Evolutionary conservation across 176 grass and related monocot genomes (phyloP).

Genomic region (Areca catechu): DNA sequence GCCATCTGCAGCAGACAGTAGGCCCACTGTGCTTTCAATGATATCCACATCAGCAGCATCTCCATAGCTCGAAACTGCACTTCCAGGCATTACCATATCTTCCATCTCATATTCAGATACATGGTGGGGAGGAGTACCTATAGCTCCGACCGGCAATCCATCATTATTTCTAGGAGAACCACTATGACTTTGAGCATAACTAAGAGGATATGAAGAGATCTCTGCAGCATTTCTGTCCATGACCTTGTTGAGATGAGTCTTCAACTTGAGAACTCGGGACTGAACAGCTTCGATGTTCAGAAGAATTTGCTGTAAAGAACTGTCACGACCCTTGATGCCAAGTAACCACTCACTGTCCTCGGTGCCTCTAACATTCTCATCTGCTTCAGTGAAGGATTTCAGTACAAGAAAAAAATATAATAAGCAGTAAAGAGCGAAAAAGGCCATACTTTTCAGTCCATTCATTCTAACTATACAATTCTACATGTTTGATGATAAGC

Average conservation of each 20-base stretch:
- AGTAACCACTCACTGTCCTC: constrained; percentile 74
- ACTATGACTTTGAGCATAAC: constrained; percentile 47
- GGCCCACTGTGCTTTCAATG: constrained; percentile 53
- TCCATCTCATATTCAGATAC: constrained; percentile 63
- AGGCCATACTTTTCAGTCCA: too few relatives aligned
- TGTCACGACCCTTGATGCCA: constrained; percentile 46
- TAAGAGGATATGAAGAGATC: constrained; percentile 20
- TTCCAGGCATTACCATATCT: constrained; percentile 53
- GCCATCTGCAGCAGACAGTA: constrained; percentile 52
- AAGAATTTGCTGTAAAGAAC: constrained; percentile 58
- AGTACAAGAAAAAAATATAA: constrained; percentile 3
- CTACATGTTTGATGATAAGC: too few relatives aligned
- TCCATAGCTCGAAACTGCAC: constrained; percentile 77
- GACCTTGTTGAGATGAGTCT: constrained; percentile 45
- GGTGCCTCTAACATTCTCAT: constrained; percentile 60
- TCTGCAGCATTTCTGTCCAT: constrained; percentile 36
- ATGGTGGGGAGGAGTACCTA: constrained; percentile 26
- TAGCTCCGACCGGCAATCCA: constrained; percentile 1
- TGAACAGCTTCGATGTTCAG: constrained; percentile 69
- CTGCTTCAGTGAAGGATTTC: constrained; percentile 18
- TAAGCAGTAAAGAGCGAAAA: too few relatives aligned
- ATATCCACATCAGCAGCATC: constrained; percentile 83
- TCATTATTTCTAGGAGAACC: constrained; percentile 52
- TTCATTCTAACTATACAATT: too few relatives aligned
- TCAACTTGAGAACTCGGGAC: constrained; percentile 46